A percentile compares a stretch with the other conserved stretches of the same genome.
Evolutionary conservation across 2,329 filamentous ascomycete species (phyloP).

Genomic region (Xylariaceae sp.): DNA sequence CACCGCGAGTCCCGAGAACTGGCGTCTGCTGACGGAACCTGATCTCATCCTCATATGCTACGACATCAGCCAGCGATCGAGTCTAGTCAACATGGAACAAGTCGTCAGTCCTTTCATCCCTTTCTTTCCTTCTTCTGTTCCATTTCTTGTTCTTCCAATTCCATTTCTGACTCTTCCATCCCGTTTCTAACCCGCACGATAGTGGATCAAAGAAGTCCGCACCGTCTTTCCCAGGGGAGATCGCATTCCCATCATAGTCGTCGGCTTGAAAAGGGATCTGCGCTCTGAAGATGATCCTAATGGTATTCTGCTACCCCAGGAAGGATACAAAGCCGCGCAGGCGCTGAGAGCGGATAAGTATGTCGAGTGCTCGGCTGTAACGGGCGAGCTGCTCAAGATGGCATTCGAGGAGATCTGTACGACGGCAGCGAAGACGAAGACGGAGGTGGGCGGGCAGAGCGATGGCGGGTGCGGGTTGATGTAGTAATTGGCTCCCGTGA

Average conservation of each 20-base stretch:
- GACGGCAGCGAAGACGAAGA: conserved; percentile 47
- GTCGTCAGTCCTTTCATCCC: conserved; percentile 38
- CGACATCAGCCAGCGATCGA: conserved; percentile 55
- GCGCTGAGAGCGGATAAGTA: conserved; percentile 58
- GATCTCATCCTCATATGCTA: conserved; percentile 57
- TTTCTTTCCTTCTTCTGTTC: background rate
- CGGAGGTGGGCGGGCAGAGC: conserved; percentile 46
- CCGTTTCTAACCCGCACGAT: conserved; percentile 3
- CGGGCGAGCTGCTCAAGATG: conserved; percentile 52
- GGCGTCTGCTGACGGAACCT: conserved; percentile 49
- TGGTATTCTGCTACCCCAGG: conserved; percentile 56
- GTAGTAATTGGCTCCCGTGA: conserved; percentile 17
- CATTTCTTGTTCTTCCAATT: no score
- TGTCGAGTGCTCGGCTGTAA: conserved; percentile 58
- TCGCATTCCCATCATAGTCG: conserved; percentile 48
- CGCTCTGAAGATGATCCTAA: conserved; percentile 55
- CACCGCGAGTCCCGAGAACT: conserved; percentile 53
- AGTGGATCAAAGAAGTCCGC: conserved; percentile 56
- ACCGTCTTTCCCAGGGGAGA: conserved; percentile 43
- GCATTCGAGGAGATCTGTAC: conserved; percentile 57
- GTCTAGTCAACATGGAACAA: conserved; percentile 53
- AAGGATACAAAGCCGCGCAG: conserved; percentile 53
- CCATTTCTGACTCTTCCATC: background rate
- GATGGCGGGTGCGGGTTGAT: conserved; percentile 45
- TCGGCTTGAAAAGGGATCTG: conserved; percentile 58